Percentiles rank a stretch among this genome's conserved stretches.
phyloP scores from a whole-genome alignment of 176 grass and related monocot species.

The Melocanna baccifera region DNA sequence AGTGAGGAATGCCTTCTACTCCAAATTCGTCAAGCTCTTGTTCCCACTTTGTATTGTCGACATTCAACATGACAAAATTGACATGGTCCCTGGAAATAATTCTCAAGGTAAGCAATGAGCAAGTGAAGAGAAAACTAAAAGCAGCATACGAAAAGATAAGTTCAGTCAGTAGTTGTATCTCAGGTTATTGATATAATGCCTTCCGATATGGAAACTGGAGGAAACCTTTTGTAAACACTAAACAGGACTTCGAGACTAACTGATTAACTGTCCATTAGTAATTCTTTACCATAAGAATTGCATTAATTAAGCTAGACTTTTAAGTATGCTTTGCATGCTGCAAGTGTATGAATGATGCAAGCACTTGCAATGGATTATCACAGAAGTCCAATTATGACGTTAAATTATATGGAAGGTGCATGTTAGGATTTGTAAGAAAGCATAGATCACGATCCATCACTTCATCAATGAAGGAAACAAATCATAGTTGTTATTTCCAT shows the following conservation, averaged over 20 bases:
- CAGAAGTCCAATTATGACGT: not conserved
- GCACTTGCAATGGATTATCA: not conserved
- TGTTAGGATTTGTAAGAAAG: not conserved
- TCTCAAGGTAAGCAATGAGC: not conserved
- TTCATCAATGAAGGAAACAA: not conserved
- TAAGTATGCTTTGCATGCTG: not conserved
- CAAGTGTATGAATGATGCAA: not conserved
- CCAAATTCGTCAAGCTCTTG: conserved; percentile 98
- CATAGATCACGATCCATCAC: not conserved
- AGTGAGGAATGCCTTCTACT: conserved; percentile 95
- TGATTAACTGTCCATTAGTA: not conserved
- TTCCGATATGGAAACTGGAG: not conserved
- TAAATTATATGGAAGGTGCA: not conserved
- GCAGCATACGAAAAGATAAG: not conserved
- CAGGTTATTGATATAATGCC: conserved; percentile 4
- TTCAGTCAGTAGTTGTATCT: not conserved
- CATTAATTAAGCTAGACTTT: not conserved
- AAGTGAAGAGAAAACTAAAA: not conserved
- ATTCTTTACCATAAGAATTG: not conserved
- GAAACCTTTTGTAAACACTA: not conserved
- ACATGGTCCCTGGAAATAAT: conserved; percentile 56
- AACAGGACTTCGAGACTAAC: not conserved
- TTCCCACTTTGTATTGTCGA: conserved; percentile 98
- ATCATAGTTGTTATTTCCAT: not conserved
- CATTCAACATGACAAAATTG: conserved; percentile 99